Evolutionary conservation across 2,329 filamentous ascomycete genomes (phyloP), one percentile per base, ranked within the genome.

Genomic region (Acephala macrosclerotiorum): DNA sequence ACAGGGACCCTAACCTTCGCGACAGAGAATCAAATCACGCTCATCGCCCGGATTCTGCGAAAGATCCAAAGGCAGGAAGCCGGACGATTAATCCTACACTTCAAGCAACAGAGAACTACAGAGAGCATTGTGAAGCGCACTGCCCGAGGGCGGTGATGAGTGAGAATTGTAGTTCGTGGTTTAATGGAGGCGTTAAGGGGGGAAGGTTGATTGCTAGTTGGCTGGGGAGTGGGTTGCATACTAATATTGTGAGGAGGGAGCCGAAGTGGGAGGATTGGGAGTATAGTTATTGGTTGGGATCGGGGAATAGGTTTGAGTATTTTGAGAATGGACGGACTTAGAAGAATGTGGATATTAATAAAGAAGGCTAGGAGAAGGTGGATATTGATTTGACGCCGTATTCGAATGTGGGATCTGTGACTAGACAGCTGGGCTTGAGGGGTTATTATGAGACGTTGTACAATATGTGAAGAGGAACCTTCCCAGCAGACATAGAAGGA

Each of bases 121-220:
- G 29, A 14, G 29, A 3, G 5, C 20, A 36, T 20, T 36, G 29
- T 38, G 53, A 57, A 14, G 18, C 12, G 4, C 38, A 57, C 20
- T 57, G 36, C n/a, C 29, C 29, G 26, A 22, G 11, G 29, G 38
- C 53, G 2, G 53, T 57, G 16, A 22, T 36, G 53, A 38, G 53
- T 38, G 53, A 57, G 33, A 22, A 55, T 29, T 57, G 53, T 57
- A 36, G 53, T 12, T 36, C 29, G 1, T 57, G 53, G 53, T 36
- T 36, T 29, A 57, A 57, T 7, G 29, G 29, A 38, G 53, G 53
- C 8, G 14, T 57, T 20, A 38, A 38, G 12, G 29, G 29, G 3
- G 53, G 53, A 2, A 36, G 53, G 12, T 12, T 57, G n/a, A 38
- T 57, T 36, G 29, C 29, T 2, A 57, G 18, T 20, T 57, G 53